A percentile compares a stretch with the other conserved stretches of the same genome.
These are phyloP conservation scores for Elsinoe australis DNA, from an alignment of 2,329 filamentous ascomycete species.

Conservation along the genomic window DNA sequence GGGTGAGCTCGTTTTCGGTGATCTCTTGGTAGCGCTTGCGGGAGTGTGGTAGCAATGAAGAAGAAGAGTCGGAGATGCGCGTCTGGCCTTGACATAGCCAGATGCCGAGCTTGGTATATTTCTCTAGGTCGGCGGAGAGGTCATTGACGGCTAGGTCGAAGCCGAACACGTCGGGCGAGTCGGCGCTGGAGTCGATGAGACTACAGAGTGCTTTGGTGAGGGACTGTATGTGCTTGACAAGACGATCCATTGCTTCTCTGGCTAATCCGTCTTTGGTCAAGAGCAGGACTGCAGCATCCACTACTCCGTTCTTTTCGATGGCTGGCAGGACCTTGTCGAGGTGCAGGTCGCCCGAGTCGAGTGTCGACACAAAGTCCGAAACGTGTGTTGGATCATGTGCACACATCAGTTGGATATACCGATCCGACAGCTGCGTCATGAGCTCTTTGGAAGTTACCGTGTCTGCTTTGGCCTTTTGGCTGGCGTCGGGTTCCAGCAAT, in stretches of 20 bases:
- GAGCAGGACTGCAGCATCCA: slow-evolving; percentile 86
- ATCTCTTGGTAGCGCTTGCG: slow-evolving; percentile 32
- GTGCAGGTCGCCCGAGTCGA: slow-evolving; percentile 69
- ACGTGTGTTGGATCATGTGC: slow-evolving; percentile 74
- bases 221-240: slow-evolving; percentile 71
- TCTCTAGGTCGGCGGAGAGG: slow-evolving; percentile 69
- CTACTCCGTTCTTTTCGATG: slow-evolving; percentile 80
- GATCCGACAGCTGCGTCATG: slow-evolving; percentile 61
- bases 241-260: slow-evolving; percentile 71
- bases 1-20: slow-evolving; percentile 50
- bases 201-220: slow-evolving; percentile 72
- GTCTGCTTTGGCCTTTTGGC: slow-evolving; percentile 17
- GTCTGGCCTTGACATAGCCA: slow-evolving; percentile 91
- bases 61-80: slow-evolving; percentile 14
- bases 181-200: slow-evolving; percentile 55
- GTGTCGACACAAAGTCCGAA: slow-evolving; percentile 68
- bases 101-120: slow-evolving; percentile 85
- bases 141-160: slow-evolving; percentile 63
- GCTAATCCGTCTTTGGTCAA: slow-evolving; percentile 84
- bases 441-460: slow-evolving; percentile 26
- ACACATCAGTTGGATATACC: slow-evolving; percentile 88
- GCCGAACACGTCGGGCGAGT: slow-evolving; percentile 49
- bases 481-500: slow-evolving; percentile 57
- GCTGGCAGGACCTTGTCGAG: slow-evolving; percentile 74
- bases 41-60: slow-evolving; percentile 38